Conservation (phyloP, 371 early-diverging fungal species). For the Thermomucor indicae-seudaticae region DNA sequence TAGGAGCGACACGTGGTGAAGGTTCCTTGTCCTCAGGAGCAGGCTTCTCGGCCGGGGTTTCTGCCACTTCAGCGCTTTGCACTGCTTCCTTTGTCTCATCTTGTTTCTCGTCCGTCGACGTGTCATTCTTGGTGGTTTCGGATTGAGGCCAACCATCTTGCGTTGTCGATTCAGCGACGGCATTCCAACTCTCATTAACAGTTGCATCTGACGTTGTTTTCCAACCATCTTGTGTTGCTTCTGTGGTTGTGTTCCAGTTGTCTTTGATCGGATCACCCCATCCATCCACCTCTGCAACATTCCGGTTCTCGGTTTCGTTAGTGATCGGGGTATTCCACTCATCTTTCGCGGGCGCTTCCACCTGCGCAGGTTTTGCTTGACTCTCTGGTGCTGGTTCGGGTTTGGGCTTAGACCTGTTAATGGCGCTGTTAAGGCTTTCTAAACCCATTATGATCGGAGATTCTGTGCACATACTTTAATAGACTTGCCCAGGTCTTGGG, state of each 20-base stretch:
- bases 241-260: slow-evolving; percentile 1
- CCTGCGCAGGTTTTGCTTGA: too few species aligned
- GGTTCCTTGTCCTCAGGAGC: neutral
- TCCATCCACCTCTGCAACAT: neutral
- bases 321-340: too few species aligned
- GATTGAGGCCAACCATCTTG: too few species aligned
- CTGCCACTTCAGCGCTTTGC: too few species aligned
- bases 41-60: too few species aligned
- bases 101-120: too few species aligned
- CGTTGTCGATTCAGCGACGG: too few species aligned
- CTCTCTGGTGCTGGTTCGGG: slow-evolving; percentile 5
- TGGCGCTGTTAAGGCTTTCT: neutral
- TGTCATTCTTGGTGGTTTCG: too few species aligned
- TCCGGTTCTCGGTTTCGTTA: neutral
- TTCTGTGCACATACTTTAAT: slow-evolving; percentile 54
- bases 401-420: slow-evolving; percentile 7
- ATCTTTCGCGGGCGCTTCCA: too few species aligned
- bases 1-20: neutral
- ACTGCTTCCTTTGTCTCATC: neutral
- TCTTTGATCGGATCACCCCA: neutral
- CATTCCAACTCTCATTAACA: neutral
- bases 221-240: slow-evolving; percentile 6
- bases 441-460: neutral
- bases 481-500: slow-evolving; percentile 78
- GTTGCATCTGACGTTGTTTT: neutral